A percentile compares a stretch with the other conserved stretches of the same genome.
These are phyloP conservation scores for Annulohypoxylon stygium DNA, from an alignment of 495 filamentous ascomycete species.

Conservation along the genomic window DNA sequence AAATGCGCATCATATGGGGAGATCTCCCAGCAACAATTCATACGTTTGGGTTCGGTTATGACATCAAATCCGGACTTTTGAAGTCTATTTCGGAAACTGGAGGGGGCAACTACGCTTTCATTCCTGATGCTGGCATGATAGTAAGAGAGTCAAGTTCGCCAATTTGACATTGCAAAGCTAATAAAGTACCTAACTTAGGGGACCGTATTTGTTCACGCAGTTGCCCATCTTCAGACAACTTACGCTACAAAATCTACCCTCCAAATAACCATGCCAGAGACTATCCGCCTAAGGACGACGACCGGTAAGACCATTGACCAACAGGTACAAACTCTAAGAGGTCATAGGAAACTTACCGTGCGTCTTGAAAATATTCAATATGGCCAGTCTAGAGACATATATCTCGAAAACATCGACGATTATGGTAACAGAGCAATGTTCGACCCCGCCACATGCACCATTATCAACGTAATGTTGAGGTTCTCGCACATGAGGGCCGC, in stretches of 20 bases:
- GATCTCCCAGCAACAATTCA: conserved; percentile 56
- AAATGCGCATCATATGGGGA: conserved; percentile 51
- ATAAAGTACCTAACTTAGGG: conserved; percentile 41
- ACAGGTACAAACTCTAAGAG: conserved; percentile 28
- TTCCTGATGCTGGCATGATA: conserved; percentile 64
- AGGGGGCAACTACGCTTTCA: conserved; percentile 61
- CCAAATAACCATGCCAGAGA: conserved; percentile 50
- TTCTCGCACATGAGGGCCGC: conserved; percentile 44
- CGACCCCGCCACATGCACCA: not conserved
- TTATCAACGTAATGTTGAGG: conserved; percentile 49
- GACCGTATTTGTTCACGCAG: conserved; percentile 62
- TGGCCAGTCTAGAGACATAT: conserved; percentile 63
- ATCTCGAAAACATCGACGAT: conserved; percentile 42
- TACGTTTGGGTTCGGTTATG: conserved; percentile 64
- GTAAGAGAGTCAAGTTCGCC: conserved; percentile 37
- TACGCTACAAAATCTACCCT: conserved; percentile 55
- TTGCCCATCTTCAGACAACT: conserved; percentile 62
- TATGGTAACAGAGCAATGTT: conserved; percentile 8
- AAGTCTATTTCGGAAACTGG: conserved; percentile 61
- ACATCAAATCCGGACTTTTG: conserved; percentile 56
- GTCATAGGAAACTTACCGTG: conserved; percentile 47
- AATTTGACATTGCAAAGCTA: not conserved
- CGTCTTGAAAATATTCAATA: conserved; percentile 59
- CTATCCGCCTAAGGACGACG: conserved; percentile 51
- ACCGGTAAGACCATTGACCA: conserved; percentile 52